Base-by-base conservation (phyloP, 805 yeast genomes). In the Candida sanyiensis region DNA sequence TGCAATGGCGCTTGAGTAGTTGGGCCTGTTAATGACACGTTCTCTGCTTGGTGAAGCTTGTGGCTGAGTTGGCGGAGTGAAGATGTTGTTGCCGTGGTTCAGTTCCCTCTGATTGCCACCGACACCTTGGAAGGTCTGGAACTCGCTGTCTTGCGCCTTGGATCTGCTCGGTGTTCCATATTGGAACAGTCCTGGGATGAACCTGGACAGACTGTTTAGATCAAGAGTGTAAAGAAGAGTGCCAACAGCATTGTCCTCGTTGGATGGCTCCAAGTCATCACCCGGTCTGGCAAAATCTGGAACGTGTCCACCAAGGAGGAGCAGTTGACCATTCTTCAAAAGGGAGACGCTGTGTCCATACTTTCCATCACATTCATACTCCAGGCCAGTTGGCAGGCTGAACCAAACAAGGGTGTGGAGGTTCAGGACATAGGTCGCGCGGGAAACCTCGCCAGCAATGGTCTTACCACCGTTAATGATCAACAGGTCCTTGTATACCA, bases 301-400 rank as follows among this genome's bases (percentile, higher is more conserved):
- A 48, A 78, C 73, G 59, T 87, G 95, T 42, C 98, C 97, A 31
- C 98, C 98, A 84, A 94, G 80, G 12, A 90, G 75, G 10, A 89
- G 56, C 25, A 90, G 54, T 60, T 80, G 84, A 52, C 85, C 76
- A 44, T 75, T 75, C 19, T 69, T 73, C 35, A 80, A 67, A 40
- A 83, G 59, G 1, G 97, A 79, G 62, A 90, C 65, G 7, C 95
- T 77, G 61, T 93, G 98, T 8, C 97, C 97, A 45, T 90, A 84
- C 50, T 97, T 75, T 11, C 93, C 77, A 32, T 89, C 84, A 1
- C 96, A 95, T 29, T 63, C 61, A 7, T 57, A 70, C 49, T 59
- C 72, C 58, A 64, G 60, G 29, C 66, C 64, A 1, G 46, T 22
- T 3, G 72, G 78, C 50, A 84, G 70, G 40, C 75, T 75, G 54